A percentile compares a stretch with the other conserved stretches of the same genome.
Conservation (phyloP, 306 rosid genomes). For the Dryas octopetala region DNA sequence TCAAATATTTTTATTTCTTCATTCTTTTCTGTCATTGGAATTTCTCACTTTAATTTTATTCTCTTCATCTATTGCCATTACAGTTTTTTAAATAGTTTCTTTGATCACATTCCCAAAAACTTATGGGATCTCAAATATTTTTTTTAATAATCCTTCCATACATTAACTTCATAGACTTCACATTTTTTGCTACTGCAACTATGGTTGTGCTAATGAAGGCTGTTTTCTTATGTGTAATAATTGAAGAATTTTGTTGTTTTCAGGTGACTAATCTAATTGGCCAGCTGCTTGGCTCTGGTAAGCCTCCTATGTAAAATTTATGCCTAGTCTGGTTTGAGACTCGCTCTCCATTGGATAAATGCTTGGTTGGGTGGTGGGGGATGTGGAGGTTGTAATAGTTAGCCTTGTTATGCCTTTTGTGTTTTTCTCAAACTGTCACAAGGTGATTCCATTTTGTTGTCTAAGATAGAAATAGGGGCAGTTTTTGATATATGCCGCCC, state of each 20-base stretch:
- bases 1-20: not conserved
- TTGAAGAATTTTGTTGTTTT: slow-evolving; percentile 1
- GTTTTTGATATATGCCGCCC: slow-evolving; percentile 25
- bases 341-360: slow-evolving; percentile 6
- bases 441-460: slow-evolving; percentile 16
- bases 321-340: slow-evolving; percentile 5
- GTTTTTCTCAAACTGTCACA: not conserved
- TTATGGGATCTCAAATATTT: not conserved
- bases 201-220: not conserved
- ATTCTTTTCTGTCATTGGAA: not conserved
- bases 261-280: slow-evolving; percentile 87
- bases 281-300: slow-evolving; percentile 80
- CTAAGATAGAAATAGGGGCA: slow-evolving; percentile 4
- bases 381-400: slow-evolving; percentile 22
- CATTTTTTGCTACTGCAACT: not conserved
- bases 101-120: not conserved
- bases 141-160: not conserved
- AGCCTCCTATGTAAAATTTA: slow-evolving; percentile 51
- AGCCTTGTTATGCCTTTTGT: slow-evolving; percentile 17
- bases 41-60: not conserved
- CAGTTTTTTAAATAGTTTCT: not conserved
- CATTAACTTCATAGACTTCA: not conserved
- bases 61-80: not conserved
- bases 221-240: slow-evolving; percentile 5
- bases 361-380: slow-evolving; percentile 21